Conservation (phyloP, 1,139 yeast species). For the Debaryomyces udenii region DNA sequence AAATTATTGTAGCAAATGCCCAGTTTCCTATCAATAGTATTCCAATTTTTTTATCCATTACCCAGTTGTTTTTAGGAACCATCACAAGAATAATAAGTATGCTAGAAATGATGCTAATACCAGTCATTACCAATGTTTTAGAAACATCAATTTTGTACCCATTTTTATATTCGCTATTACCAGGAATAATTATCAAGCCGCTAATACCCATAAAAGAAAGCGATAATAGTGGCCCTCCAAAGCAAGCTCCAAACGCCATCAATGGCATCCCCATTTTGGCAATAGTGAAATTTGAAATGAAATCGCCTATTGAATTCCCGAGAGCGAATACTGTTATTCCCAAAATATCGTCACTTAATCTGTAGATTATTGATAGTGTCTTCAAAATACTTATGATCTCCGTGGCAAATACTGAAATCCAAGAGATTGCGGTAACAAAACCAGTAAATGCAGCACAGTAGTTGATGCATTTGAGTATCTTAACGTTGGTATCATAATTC, state of each 20-base stretch:
- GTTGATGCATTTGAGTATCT: constrained; percentile 25
- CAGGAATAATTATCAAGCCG: constrained; percentile 54
- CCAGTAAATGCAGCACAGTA: constrained; percentile 54
- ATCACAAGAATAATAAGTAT: constrained; percentile 53
- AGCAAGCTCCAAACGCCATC: constrained; percentile 94
- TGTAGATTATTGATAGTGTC: constrained; percentile 59
- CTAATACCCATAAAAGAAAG: constrained; percentile 55
- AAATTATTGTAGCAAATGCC: constrained; percentile 50
- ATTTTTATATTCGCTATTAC: constrained; percentile 16
- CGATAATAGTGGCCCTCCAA: constrained; percentile 82
- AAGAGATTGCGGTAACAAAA: constrained; percentile 65
- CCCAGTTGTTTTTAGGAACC: constrained; percentile 70
- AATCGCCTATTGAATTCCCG: constrained; percentile 91
- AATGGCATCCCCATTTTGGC: constrained; percentile 86
- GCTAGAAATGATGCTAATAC: constrained; percentile 54
- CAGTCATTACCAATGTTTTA: constrained; percentile 50
- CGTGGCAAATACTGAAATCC: constrained; percentile 78
- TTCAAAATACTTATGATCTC: constrained; percentile 72
- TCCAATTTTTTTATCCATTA: constrained; percentile 62
- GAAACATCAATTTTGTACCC: constrained; percentile 38
- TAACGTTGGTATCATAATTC: constrained; percentile 10
- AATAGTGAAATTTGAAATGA: constrained; percentile 81
- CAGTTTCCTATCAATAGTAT: constrained; percentile 55
- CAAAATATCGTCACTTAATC: constrained; percentile 75
- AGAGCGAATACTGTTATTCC: constrained; percentile 89